Base-by-base conservation (phyloP, 345 rosid genomes). In the Bruguiera parviflora region DNA sequence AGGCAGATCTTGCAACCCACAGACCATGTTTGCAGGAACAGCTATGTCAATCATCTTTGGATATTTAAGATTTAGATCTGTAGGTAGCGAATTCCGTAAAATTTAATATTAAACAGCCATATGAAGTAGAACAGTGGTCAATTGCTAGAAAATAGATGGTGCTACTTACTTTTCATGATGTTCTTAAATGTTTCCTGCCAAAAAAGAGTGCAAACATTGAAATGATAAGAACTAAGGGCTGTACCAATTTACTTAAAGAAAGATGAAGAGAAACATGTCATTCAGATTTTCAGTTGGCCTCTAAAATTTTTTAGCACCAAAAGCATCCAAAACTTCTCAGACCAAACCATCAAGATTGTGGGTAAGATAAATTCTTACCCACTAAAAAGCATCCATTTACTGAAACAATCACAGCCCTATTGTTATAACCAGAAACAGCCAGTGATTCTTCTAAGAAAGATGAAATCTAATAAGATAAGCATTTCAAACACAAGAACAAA, bases 11-110 rank as follows among this genome's bases (percentile, higher is more conserved):
- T 95, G 99, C 84, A 88, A 76, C 60, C 98, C 98, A 66, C 98
- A 95, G 13, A 83, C 87, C 91, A 90, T 73, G 63, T 92, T 95
- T 51, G 92, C 90, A 32, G 92, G 99, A 39, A 87, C 96, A 22
- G 98, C 91, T 56, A 85, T 73, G 62, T 89, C 98, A 28, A 92
- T 90, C 97, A 88, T 86, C 87, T 92, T 89, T 20, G 99, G 99
- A 79, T 90, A 90, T 66, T 94, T 52, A 61, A 95, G 82, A 70
- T 87, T 86, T 52, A 95, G 81, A 86, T 89, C 98, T 95, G 84
- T 35, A 65, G 64, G 24, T 7, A 5, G 16, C 28, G 25, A 11
- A 22, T 16, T 18, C 18, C 2, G 5, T 32, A 29, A 59, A 21
- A 11, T 66, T 64, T 39, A 46, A 18, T 0, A 27, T 64, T 46